Evolutionary conservation across 345 rosid genomes (phyloP), one percentile per base, ranked within the genome.

Genomic region (Murraya koenigii): DNA sequence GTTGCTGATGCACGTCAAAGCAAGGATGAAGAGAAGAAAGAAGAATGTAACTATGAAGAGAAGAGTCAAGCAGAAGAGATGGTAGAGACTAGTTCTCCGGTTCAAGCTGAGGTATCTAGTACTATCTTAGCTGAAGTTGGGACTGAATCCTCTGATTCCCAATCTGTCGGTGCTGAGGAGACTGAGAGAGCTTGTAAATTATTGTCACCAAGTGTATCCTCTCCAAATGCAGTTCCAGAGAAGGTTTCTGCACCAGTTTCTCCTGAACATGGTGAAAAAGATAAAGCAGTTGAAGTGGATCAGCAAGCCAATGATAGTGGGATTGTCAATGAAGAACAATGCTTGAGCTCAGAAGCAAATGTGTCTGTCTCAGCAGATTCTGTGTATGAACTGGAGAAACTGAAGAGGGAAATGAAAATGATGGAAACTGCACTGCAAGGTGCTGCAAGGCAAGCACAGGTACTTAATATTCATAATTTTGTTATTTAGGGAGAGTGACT

Each of bases 381-480:
- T 54, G 44, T 73, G 71, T 80, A 77, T 71, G 97, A 97, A 84
- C 72, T 97, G 79, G 97, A 88, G 87, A 97, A 86, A 82, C 81
- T 91, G 71, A 97, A 89, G 86, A 89, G 71, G 84, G 98, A 97
- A 84, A 86, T 93, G 91, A 90, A 93, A 82, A 89, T 93, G 95
- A 91, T 97, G 90, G 99, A 97, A 87, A 81, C 89, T 55, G 99
- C 99, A 72, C 81, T 97, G 82, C 97, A 90, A 83, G 97, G 98
- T 85, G 99, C 99, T 85, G 99, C 99, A 75, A 94, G 97, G 87
- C 99, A 94, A 92, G 91, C 99, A 69, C 98, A 97, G 99, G 99
- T 97, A 90, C 83, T 75, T 82, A 10, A 49, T 70, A 5, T 62
- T 23, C 44, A 39, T 13, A 58, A 7, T 39, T 72, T 41, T 69